These are phyloP conservation scores for Symbiodinium natans DNA, from an alignment of 73 alveolate genomes.

Conservation along the genomic window DNA sequence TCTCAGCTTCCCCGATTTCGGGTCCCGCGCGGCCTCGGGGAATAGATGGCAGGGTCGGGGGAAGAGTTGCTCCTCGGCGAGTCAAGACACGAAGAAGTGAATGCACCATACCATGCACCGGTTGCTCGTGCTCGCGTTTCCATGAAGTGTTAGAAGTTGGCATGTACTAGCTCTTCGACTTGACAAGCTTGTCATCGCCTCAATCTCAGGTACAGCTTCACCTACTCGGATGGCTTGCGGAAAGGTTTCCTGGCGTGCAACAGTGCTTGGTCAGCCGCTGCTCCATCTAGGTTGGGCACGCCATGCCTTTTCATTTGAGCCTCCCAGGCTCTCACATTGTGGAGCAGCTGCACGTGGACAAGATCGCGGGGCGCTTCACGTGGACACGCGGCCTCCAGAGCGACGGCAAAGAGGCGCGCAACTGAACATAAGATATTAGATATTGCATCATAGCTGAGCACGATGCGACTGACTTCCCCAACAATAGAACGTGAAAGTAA, in stretches of 20 bases:
- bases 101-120: no score
- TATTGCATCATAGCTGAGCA: no score
- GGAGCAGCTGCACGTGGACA: constrained; percentile 57
- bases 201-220: constrained; percentile 44
- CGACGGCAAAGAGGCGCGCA: constrained; percentile 35
- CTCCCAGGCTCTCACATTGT: constrained; percentile 36
- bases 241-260: no score
- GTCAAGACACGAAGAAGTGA: no score
- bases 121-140: no score
- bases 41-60: background rate
- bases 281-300: background rate
- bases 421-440: no score
- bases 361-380: constrained; percentile 46
- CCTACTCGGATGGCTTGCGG: constrained; percentile 50
- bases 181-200: no score
- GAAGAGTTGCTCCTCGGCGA: background rate
- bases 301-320: background rate
- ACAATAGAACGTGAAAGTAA: no score
- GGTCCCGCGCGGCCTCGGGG: background rate
- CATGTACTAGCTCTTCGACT: no score
- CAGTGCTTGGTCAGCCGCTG: no score
- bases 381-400: constrained; percentile 57
- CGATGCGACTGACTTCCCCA: no score
- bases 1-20: background rate
- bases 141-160: no score